Evolutionary conservation across 257 asterid species (phyloP), one percentile per base, ranked within the genome.

Genomic region (Gentiana straminea): DNA sequence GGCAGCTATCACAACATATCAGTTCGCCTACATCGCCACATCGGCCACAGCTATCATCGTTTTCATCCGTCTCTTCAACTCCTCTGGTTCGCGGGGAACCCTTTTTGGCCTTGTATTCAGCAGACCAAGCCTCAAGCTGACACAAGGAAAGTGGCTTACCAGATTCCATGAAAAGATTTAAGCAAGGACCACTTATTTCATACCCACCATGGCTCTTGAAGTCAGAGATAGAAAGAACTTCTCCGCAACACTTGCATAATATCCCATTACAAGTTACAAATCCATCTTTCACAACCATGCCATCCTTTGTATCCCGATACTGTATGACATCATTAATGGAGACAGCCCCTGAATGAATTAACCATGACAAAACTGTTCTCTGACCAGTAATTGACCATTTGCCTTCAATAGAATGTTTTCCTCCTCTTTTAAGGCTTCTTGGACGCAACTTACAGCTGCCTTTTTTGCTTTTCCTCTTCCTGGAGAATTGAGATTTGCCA

Each of bases 71-170:
- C 59, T 75, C 99, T 62, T 81, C 84, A 74, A 55, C 70, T 69
- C 65, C 81, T 56, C 67, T 73, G 52, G 73, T 69, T 71, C 62
- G 84, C 59, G 82, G 83, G 64, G 68, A 65, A 60, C 71, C 68
- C 76, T 74, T 77, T 73, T 86, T 76, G 58, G 83, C 73, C 86
- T 80, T 80, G 78, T 75, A 88, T 76, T 88, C 97, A 68, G 75
- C 81, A 57, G 95, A 88, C 99, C 99, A 92, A 47, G 99, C 99
- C 82, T 85, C 95, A 35, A 88, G 95, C 80, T 85, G 93, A 74
- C 97, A 83, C 61, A 78, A 63, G 65, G 89, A 68, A 72, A 85
- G 73, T 48, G 99, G 84, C 74, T 83, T 88, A 61, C 94, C 94
- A 11, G 86, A 83, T 61, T 81, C 94, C 86, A 85, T 64, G 75